Base-by-base conservation (phyloP, 73 alveolate genomes). In the Durusdinium trenchii region DNA sequence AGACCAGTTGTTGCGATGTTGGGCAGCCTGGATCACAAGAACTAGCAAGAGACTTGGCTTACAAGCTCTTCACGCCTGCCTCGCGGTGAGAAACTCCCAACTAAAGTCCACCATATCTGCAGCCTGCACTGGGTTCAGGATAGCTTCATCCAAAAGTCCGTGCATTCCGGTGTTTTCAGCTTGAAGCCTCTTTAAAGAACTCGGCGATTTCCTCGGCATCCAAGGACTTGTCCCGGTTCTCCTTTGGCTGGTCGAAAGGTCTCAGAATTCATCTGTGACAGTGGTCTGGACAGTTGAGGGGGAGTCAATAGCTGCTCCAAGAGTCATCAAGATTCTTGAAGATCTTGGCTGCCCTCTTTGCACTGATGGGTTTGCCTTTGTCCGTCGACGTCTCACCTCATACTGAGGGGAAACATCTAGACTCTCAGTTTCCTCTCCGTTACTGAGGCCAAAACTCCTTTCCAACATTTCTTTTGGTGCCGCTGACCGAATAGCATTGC, bases 401-500 rank as follows among this genome's bases (percentile, higher is more conserved):
- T 6, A 6, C 1, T 1, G 30, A 43, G 89, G n/a, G 18, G 73
- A 60, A 23, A 60, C 73, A 60, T 23, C 18, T 1, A 60, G 18
- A 60, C 30, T 12, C 69, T 57, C 69, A 16, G n/a, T n/a, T n/a
- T n/a, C n/a, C n/a, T n/a, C n/a, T 16, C 23, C 7, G 18, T 60
- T 60, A 1, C 18, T 60, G 73, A 23, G 32, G 23, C 85, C n/a
- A 14, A 50, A 1, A 50, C 94, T 84, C 36, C 12, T 50, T 36
- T 51, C 75, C 94, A 84, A 35, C 46, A n/a, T 48, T 36, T 73
- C 38, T 7, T 51, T 16, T 14, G 94, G 94, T 14, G 76, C 94
- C 23, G 94, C 94, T 84, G 94, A 84, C 48, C 94, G 94, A 36
- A 84, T 84, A 16, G 94, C 94, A 30, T 7, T 18, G 52, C 86